Conservation (phyloP, 805 yeast species). For the Nakazawaea sp. region DNA sequence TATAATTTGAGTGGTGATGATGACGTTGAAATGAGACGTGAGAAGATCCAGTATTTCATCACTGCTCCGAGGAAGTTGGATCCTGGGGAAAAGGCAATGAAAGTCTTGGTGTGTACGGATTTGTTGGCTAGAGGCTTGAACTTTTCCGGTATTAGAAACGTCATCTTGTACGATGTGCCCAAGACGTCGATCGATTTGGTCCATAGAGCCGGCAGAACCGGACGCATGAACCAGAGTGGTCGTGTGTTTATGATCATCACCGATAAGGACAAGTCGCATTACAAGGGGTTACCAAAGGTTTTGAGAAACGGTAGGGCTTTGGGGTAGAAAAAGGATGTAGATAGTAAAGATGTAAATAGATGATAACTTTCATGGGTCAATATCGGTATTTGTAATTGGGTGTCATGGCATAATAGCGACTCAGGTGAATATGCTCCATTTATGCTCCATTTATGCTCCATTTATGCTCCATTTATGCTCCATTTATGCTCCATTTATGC, state of each 20-base stretch:
- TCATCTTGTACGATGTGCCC: slow-evolving; percentile 82
- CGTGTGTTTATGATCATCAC: slow-evolving; percentile 77
- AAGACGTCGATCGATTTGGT: slow-evolving; percentile 76
- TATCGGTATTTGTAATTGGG: too few relatives aligned
- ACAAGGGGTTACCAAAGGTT: slow-evolving; percentile 70
- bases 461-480: too few relatives aligned
- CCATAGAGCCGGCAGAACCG: slow-evolving; percentile 92
- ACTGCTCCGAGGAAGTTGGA: slow-evolving; percentile 44
- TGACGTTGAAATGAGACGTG: slow-evolving; percentile 49
- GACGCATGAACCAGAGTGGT: slow-evolving; percentile 85
- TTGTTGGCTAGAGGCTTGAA: slow-evolving; percentile 86
- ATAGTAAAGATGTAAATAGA: neutral
- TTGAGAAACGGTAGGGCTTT: slow-evolving; percentile 42
- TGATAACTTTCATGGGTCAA: too few relatives aligned
- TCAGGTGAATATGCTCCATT: too few relatives aligned
- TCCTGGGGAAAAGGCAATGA: slow-evolving; percentile 31
- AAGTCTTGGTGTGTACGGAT: slow-evolving; percentile 83
- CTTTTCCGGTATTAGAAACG: slow-evolving; percentile 74
- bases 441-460: too few relatives aligned
- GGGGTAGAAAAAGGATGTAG: slow-evolving; percentile 14
- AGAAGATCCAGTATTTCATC: slow-evolving; percentile 56
- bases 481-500: too few relatives aligned
- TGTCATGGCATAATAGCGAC: too few relatives aligned
- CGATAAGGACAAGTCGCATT: slow-evolving; percentile 66
- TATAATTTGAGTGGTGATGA: slow-evolving; percentile 64